phyloP scores from a whole-genome alignment of 495 filamentous ascomycete genomes.

The Aspergillus taichungensis region DNA sequence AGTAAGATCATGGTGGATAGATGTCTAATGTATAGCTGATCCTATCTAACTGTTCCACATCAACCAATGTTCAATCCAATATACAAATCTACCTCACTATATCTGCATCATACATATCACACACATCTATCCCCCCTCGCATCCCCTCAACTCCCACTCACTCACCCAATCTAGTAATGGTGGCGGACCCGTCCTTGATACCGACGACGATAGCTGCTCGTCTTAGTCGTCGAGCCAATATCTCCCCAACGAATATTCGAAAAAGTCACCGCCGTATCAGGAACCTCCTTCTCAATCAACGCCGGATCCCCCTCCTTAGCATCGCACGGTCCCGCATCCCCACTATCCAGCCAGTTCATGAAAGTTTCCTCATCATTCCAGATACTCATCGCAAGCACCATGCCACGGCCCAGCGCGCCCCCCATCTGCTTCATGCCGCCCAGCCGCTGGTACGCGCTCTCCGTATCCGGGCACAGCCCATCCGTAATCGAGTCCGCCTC shows the following conservation, averaged over 20 bases:
- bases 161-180: no score
- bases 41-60: no score
- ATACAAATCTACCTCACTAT: no score
- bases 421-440: slow-evolving; percentile 24
- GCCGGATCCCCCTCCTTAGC: slow-evolving; percentile 24
- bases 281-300: slow-evolving; percentile 19
- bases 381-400: slow-evolving; percentile 58
- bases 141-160: no score
- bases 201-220: not conserved
- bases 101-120: no score
- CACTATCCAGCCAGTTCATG: slow-evolving; percentile 58
- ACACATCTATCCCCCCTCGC: no score
- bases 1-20: no score
- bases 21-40: no score
- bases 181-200: no score
- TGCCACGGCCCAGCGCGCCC: slow-evolving; percentile 42
- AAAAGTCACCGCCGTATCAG: slow-evolving; percentile 24
- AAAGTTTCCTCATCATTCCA: slow-evolving; percentile 51
- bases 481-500: slow-evolving; percentile 20
- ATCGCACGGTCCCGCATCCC: slow-evolving; percentile 50
- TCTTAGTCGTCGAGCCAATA: slow-evolving; percentile 22
- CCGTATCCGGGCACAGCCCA: slow-evolving; percentile 11
- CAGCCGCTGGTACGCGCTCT: slow-evolving; percentile 10
- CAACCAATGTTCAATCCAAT: no score
- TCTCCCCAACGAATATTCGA: slow-evolving; percentile 30